Percentiles rank a stretch among this genome's conserved stretches.
Conservation (phyloP, 2,329 filamentous ascomycete genomes). For the Nemania sp. region DNA sequence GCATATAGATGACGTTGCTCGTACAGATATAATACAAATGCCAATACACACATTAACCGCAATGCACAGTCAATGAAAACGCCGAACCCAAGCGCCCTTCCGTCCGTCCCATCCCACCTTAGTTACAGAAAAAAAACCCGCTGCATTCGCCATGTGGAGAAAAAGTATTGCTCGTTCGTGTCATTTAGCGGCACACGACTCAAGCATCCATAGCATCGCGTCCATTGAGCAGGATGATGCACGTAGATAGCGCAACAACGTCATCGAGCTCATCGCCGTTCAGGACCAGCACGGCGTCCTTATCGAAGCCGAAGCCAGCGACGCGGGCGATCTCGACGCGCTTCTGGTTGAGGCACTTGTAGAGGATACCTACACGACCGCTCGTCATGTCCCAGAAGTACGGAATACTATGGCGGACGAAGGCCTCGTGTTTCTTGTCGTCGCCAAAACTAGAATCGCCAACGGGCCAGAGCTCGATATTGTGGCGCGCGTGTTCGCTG, state of each 20-base stretch:
- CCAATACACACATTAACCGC: slow-evolving; percentile 1
- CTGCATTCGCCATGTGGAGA: not conserved
- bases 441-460: slow-evolving; percentile 28
- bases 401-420: slow-evolving; percentile 40
- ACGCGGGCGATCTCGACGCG: slow-evolving; percentile 39
- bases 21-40: slow-evolving; percentile 18
- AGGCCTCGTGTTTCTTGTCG: slow-evolving; percentile 39
- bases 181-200: not conserved
- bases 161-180: not conserved
- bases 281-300: slow-evolving; percentile 39
- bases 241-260: slow-evolving; percentile 38
- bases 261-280: slow-evolving; percentile 39
- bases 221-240: slow-evolving; percentile 40
- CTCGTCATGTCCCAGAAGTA: slow-evolving; percentile 43
- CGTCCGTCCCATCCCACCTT: not conserved
- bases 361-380: slow-evolving; percentile 37
- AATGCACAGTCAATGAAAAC: slow-evolving; percentile 5
- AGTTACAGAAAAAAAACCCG: not conserved
- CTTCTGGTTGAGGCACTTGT: slow-evolving; percentile 42
- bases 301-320: slow-evolving; percentile 38
- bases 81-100: slow-evolving; percentile 4
- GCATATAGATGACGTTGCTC: slow-evolving; percentile 19
- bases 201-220: slow-evolving; percentile 41
- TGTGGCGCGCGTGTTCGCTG: slow-evolving; percentile 38
- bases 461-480: slow-evolving; percentile 39